phyloP scores from a whole-genome alignment of 768 basidiomycete species.

The Lentinula sp. region DNA sequence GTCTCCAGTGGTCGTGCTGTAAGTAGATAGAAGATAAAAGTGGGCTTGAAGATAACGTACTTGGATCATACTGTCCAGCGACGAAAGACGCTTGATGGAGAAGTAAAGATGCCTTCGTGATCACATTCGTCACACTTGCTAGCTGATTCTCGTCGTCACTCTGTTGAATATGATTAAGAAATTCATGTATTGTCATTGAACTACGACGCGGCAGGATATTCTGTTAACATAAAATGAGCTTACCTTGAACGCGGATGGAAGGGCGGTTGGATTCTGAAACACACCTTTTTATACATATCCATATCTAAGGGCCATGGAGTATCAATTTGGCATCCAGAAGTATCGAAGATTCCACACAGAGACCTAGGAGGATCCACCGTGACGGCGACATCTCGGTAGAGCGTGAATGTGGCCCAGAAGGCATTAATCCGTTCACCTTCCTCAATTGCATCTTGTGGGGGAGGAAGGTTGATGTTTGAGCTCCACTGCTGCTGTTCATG shows the following conservation, averaged over 20 bases:
- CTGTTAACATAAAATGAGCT: constrained; percentile 20
- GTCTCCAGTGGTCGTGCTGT: constrained; percentile 20
- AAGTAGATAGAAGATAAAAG: constrained; percentile 1
- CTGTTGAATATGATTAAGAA: constrained; percentile 32
- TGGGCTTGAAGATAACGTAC: background rate
- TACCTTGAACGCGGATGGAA: background rate
- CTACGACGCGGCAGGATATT: constrained; percentile 36
- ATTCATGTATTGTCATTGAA: constrained; percentile 43
- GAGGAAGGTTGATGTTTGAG: constrained; percentile 22
- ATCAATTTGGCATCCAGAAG: constrained; percentile 43
- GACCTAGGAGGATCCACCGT: constrained; percentile 46
- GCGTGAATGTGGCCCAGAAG: constrained; percentile 56
- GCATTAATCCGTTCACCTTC: constrained; percentile 65
- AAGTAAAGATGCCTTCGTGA: constrained; percentile 50
- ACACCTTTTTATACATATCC: constrained; percentile 30
- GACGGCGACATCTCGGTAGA: constrained; percentile 53
- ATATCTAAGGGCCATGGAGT: constrained; percentile 48
- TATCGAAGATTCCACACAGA: constrained; percentile 50
- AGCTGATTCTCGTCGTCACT: constrained; percentile 15
- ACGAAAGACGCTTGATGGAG: constrained; percentile 55
- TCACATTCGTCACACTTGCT: constrained; percentile 32
- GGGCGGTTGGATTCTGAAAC: constrained; percentile 5
- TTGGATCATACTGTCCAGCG: constrained; percentile 34
- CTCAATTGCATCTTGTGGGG: constrained; percentile 40
- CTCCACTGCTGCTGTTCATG: constrained; percentile 13